Evolutionary conservation across 306 rosid species (phyloP).

Genomic region (Casuarina glauca): DNA sequence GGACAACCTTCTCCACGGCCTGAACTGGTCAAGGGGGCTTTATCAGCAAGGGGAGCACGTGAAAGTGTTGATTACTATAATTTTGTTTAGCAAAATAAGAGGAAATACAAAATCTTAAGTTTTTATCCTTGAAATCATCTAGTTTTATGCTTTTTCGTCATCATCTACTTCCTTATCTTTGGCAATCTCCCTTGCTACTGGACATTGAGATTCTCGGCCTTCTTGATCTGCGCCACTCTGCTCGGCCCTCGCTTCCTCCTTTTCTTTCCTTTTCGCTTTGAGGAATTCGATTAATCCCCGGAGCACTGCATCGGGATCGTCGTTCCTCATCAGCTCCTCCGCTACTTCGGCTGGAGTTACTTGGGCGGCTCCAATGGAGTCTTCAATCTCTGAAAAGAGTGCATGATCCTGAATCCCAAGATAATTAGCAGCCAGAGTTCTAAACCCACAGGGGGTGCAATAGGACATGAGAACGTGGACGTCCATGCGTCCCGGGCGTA

Average conservation of each 20-base stretch:
- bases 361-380: conserved; percentile 5
- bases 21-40: no score
- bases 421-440: conserved; percentile 34
- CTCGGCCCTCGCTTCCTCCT: conserved; percentile 28
- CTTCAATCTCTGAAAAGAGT: conserved; percentile 32
- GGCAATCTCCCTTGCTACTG: neutral
- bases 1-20: no score
- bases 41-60: neutral
- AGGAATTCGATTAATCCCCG: conserved; percentile 31
- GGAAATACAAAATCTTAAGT: no score
- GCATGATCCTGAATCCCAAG: conserved; percentile 37
- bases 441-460: conserved; percentile 43
- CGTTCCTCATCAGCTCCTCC: conserved; percentile 35
- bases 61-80: no score
- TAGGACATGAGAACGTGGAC: conserved; percentile 10
- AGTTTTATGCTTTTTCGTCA: neutral
- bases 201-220: conserved; percentile 4
- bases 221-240: conserved; percentile 2
- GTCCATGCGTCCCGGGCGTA: conserved; percentile 55
- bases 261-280: conserved; percentile 18
- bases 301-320: conserved; percentile 12
- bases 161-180: neutral
- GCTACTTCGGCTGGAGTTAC: conserved; percentile 47
- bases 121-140: neutral
- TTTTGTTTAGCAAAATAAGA: no score